phyloP scores from a whole-genome alignment of 495 filamentous ascomycete species.

The Annulohypoxylon stygium region DNA sequence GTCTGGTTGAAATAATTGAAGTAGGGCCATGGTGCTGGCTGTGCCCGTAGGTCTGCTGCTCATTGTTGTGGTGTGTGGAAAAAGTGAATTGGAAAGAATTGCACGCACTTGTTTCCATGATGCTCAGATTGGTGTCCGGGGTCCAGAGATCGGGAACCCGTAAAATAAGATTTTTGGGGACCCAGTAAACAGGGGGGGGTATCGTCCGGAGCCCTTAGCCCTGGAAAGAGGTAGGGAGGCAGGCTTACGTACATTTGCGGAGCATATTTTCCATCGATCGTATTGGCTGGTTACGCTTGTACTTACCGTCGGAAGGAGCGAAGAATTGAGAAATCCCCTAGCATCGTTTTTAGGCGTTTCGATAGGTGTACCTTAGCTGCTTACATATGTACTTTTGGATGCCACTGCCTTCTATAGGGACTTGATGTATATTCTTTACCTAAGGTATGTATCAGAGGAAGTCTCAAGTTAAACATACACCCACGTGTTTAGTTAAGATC shows the following conservation, averaged over 20 bases:
- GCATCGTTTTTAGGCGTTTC: constrained; percentile 3
- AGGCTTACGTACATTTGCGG: constrained; percentile 47
- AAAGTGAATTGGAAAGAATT: constrained; percentile 38
- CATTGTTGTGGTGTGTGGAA: constrained; percentile 31
- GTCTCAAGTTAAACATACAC: background rate
- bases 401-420: background rate
- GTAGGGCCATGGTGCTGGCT: constrained; percentile 27
- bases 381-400: constrained; percentile 5
- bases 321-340: constrained; percentile 6
- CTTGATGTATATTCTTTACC: background rate
- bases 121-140: constrained; percentile 42
- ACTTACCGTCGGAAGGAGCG: constrained; percentile 36
- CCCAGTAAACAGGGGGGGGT: constrained; percentile 18
- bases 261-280: constrained; percentile 31
- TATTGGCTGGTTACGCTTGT: constrained; percentile 32
- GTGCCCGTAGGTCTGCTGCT: constrained; percentile 15
- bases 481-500: no score
- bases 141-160: constrained; percentile 51
- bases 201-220: constrained; percentile 24
- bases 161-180: constrained; percentile 51
- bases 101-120: constrained; percentile 41
- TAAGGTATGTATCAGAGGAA: background rate
- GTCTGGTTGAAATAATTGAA: background rate
- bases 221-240: constrained; percentile 18
- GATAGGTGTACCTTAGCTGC: constrained; percentile 12